Conservation (phyloP, 148 eudicot species). For the Chenopodium suecicum region DNA sequence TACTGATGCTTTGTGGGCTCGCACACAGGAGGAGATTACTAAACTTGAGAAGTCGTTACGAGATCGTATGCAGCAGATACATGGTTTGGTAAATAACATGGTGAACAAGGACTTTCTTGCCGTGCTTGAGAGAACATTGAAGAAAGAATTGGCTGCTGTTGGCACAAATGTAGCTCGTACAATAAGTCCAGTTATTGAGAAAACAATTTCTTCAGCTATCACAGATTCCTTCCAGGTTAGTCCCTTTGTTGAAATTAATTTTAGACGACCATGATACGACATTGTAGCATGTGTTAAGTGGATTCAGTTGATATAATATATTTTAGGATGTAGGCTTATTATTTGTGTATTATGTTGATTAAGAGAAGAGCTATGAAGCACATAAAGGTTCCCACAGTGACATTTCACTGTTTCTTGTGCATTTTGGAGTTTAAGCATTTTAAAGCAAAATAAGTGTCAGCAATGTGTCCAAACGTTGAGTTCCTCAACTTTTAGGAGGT, state of each 20-base stretch:
- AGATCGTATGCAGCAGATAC: slow-evolving; percentile 67
- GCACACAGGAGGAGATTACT: slow-evolving; percentile 64
- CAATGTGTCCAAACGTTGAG: too few species aligned
- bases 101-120: slow-evolving; percentile 63
- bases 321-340: background rate
- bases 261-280: background rate
- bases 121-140: slow-evolving; percentile 64
- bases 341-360: background rate
- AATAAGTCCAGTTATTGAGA: slow-evolving; percentile 70
- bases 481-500: too few species aligned
- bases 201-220: slow-evolving; percentile 58
- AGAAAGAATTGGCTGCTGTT: slow-evolving; percentile 71
- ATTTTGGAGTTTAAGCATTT: background rate
- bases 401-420: too few species aligned
- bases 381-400: background rate
- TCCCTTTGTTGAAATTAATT: slow-evolving; percentile 2
- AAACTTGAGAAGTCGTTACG: slow-evolving; percentile 71
- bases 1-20: slow-evolving; percentile 87
- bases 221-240: slow-evolving; percentile 84
- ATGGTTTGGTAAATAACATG: slow-evolving; percentile 48
- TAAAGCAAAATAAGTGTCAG: too few species aligned
- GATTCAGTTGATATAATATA: background rate
- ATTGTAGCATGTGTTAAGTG: background rate
- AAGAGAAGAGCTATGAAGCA: background rate
- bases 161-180: slow-evolving; percentile 74